Evolutionary conservation across 2,329 filamentous ascomycete genomes (phyloP).

Genomic region (Clarireedia hainanense): DNA sequence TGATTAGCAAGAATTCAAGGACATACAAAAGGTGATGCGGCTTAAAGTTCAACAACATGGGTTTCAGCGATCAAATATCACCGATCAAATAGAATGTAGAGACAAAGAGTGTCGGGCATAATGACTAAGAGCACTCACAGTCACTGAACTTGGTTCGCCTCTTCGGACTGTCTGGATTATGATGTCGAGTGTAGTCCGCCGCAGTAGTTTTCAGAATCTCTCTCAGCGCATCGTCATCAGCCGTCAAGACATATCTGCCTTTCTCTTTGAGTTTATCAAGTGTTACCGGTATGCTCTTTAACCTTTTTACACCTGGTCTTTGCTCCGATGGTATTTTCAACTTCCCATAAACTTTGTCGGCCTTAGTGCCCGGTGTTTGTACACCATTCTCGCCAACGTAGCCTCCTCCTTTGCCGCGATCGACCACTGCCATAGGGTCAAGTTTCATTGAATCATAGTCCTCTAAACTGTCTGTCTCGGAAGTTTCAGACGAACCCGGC

Average conservation of each 20-base stretch:
- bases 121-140: conserved; percentile 13
- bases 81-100: neutral
- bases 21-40: neutral
- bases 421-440: conserved; percentile 21
- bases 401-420: conserved; percentile 30
- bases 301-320: conserved; percentile 7
- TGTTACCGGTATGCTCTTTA: conserved; percentile 26
- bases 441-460: conserved; percentile 26
- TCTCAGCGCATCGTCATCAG: conserved; percentile 22
- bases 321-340: conserved; percentile 11
- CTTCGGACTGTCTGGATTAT: conserved; percentile 18
- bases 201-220: conserved; percentile 22
- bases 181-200: conserved; percentile 21
- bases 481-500: conserved; percentile 12
- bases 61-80: neutral
- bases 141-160: conserved; percentile 36
- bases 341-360: conserved; percentile 17
- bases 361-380: conserved; percentile 5
- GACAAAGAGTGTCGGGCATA: neutral
- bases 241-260: conserved; percentile 24
- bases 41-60: too few relatives aligned
- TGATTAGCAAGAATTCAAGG: neutral
- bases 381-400: conserved; percentile 20
- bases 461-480: conserved; percentile 25
- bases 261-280: conserved; percentile 24